phyloP scores from a whole-genome alignment of 495 filamentous ascomycete genomes.

The Astrocystis sublimbata region DNA sequence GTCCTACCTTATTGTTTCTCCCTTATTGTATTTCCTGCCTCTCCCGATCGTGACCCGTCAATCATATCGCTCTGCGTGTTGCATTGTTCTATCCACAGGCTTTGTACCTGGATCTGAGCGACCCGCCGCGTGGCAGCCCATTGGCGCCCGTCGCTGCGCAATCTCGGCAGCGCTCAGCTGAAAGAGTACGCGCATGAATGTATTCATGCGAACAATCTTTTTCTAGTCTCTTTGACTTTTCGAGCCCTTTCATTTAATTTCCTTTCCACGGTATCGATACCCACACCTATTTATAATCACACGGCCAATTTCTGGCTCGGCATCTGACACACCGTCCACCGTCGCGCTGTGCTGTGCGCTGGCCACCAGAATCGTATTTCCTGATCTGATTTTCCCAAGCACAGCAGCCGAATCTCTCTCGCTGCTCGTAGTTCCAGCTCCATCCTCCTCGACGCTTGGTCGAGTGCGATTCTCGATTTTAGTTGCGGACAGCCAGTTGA shows the following conservation, averaged over 20 bases:
- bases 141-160: conserved; percentile 11
- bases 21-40: no score
- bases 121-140: neutral
- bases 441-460: neutral
- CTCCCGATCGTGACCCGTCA: neutral
- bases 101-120: conserved; percentile 1
- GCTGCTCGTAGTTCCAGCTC: conserved; percentile 8
- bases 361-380: conserved; percentile 6
- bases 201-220: conserved; percentile 21
- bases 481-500: neutral
- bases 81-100: neutral
- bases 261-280: conserved; percentile 4
- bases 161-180: conserved; percentile 19
- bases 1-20: no score
- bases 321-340: neutral
- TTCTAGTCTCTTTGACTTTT: neutral
- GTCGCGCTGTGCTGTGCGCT: no score
- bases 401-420: neutral
- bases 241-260: conserved; percentile 12
- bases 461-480: neutral
- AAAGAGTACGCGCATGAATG: conserved; percentile 16
- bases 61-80: neutral
- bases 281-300: conserved; percentile 23
- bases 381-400: conserved; percentile 5
- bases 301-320: neutral